Conservation (phyloP, 495 filamentous ascomycete species). For the Poronia punctata region DNA sequence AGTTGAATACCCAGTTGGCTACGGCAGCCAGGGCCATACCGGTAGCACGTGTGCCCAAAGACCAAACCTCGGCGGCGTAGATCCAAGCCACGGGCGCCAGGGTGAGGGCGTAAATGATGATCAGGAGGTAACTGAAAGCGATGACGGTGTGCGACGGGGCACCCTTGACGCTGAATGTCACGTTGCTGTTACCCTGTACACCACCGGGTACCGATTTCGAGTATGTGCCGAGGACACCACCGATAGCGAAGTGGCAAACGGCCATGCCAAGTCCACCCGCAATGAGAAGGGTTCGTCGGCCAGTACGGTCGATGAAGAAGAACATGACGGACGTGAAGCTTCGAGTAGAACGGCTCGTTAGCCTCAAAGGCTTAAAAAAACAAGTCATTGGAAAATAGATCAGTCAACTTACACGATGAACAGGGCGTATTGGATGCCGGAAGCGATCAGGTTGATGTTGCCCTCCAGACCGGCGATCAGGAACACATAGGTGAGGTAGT, state of each 20-base stretch:
- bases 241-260: slow-evolving; percentile 61
- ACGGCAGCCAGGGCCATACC: slow-evolving; percentile 62
- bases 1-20: slow-evolving; percentile 74
- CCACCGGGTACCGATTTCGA: slow-evolving; percentile 42
- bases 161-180: slow-evolving; percentile 56
- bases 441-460: slow-evolving; percentile 60
- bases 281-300: slow-evolving; percentile 64
- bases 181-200: slow-evolving; percentile 59
- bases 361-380: no score
- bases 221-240: slow-evolving; percentile 45
- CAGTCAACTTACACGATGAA: slow-evolving; percentile 55
- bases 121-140: slow-evolving; percentile 64
- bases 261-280: slow-evolving; percentile 64
- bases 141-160: slow-evolving; percentile 60
- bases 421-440: slow-evolving; percentile 66
- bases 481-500: slow-evolving; percentile 69
- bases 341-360: no score
- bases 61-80: slow-evolving; percentile 71
- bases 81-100: slow-evolving; percentile 66
- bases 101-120: slow-evolving; percentile 64
- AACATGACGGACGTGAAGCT: slow-evolving; percentile 59
- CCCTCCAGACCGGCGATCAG: slow-evolving; percentile 58
- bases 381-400: no score
- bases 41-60: slow-evolving; percentile 63
- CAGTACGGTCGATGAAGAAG: slow-evolving; percentile 67